Conservation (phyloP, 352 stramenopile genomes). For the Elongisporangium senticosum region DNA sequence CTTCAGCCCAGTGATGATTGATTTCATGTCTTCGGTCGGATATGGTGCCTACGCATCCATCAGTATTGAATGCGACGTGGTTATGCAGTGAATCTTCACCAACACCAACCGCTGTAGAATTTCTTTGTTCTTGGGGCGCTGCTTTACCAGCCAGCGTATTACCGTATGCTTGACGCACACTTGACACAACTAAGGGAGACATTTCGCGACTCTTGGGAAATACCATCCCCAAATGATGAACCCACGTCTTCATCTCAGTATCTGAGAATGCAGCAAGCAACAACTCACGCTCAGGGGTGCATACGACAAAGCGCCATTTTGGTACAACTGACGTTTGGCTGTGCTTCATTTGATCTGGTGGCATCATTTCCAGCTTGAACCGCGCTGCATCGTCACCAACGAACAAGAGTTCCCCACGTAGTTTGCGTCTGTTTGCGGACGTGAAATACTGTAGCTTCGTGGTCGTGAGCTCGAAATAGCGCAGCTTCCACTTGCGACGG, state of each 20-base stretch:
- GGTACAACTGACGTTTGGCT: not conserved
- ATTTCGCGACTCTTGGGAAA: not conserved
- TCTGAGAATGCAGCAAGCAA: not conserved
- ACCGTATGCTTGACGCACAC: not conserved
- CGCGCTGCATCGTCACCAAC: not conserved
- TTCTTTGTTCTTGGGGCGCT: not conserved
- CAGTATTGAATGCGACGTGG: too few species aligned
- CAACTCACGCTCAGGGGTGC: not conserved
- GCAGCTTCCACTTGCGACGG: not conserved
- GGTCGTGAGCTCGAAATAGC: not conserved
- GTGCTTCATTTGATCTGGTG: not conserved
- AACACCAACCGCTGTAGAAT: not conserved
- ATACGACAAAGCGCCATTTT: not conserved
- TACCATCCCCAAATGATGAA: not conserved
- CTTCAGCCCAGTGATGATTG: not conserved
- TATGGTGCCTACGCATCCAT: too few species aligned
- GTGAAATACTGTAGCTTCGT: not conserved
- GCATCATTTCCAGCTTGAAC: not conserved
- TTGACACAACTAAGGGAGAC: not conserved
- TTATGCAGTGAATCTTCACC: not conserved
- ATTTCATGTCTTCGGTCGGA: not conserved
- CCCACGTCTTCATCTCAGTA: not conserved
- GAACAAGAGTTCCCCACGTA: not conserved
- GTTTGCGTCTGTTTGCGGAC: not conserved
- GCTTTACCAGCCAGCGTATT: not conserved